phyloP scores from a whole-genome alignment of 2,329 filamentous ascomycete genomes.

The Coniochaeta prunicola region DNA sequence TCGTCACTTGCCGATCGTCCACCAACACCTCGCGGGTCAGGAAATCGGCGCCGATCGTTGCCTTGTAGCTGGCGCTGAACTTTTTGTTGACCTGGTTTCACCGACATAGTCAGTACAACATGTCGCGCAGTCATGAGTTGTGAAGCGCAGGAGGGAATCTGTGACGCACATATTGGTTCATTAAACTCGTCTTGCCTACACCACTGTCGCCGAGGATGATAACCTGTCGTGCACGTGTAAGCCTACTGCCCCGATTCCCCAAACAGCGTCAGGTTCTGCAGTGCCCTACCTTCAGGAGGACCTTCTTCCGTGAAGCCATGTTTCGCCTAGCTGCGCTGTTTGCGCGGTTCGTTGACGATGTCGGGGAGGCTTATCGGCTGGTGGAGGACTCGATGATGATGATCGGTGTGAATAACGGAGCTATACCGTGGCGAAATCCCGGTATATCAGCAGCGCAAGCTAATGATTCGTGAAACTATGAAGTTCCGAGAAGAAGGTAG shows the following conservation, averaged over 20 bases:
- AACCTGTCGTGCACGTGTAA: slow-evolving; percentile 52
- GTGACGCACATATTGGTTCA: slow-evolving; percentile 98
- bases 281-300: slow-evolving; percentile 69
- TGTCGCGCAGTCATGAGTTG: not conserved
- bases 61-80: slow-evolving; percentile 99
- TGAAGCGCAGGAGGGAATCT: not conserved
- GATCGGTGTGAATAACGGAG: not conserved
- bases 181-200: slow-evolving; percentile 98
- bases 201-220: slow-evolving; percentile 99
- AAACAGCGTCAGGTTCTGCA: not conserved
- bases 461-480: not conserved
- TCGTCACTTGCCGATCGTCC: slow-evolving; percentile 93
- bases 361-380: not conserved
- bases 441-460: not conserved
- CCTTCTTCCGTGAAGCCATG: slow-evolving; percentile 84
- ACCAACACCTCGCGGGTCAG: slow-evolving; percentile 96
- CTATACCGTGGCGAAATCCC: not conserved
- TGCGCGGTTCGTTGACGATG: not conserved
- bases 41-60: slow-evolving; percentile 97
- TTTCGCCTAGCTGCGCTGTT: slow-evolving; percentile 14
- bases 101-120: not conserved
- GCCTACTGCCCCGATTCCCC: slow-evolving; percentile 3
- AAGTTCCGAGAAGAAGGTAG: not conserved
- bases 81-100: slow-evolving; percentile 93
- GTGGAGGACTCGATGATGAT: not conserved